Evolutionary conservation across 2,329 filamentous ascomycete genomes (phyloP).

Genomic region (Pseudogymnoascus sp.): DNA sequence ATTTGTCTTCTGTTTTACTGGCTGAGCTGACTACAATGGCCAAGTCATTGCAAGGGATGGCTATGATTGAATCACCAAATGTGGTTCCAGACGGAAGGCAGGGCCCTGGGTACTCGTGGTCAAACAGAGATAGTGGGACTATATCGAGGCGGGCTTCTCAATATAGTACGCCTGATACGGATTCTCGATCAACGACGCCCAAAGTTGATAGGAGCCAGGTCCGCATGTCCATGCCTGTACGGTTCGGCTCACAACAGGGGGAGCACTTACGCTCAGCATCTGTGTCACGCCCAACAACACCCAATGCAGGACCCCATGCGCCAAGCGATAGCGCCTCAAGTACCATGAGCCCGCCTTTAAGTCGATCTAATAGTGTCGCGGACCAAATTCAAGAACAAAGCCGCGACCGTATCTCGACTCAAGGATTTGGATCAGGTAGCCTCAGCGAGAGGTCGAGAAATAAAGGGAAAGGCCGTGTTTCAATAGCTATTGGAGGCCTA

Average conservation of each 20-base stretch:
- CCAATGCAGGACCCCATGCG: constrained; percentile 30
- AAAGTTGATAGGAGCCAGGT: constrained; percentile 50
- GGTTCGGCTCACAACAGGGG: constrained; percentile 33
- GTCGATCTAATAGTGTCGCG: neutral
- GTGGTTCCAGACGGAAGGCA: constrained; percentile 35
- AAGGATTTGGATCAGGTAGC: constrained; percentile 64
- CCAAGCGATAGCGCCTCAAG: constrained; percentile 20
- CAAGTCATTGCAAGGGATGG: constrained; percentile 62
- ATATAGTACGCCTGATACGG: constrained; percentile 34
- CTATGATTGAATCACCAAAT: constrained; percentile 69
- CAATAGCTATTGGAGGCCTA: constrained; percentile 72
- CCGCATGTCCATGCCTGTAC: constrained; percentile 74
- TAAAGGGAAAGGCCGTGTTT: constrained; percentile 70
- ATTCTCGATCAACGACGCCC: constrained; percentile 43
- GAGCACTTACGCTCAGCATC: constrained; percentile 31
- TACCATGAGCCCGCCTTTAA: neutral
- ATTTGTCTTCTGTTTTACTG: constrained; percentile 63
- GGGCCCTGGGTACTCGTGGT: constrained; percentile 36
- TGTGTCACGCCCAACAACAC: constrained; percentile 23
- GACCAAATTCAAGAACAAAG: constrained; percentile 20
- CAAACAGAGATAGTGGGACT: constrained; percentile 33
- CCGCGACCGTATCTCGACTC: constrained; percentile 49
- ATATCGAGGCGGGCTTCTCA: constrained; percentile 47
- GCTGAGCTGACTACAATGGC: constrained; percentile 69
- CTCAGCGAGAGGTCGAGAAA: constrained; percentile 69